phyloP scores from a whole-genome alignment of 1,284 basidiomycete species.

The Amylostereum areolatum region DNA sequence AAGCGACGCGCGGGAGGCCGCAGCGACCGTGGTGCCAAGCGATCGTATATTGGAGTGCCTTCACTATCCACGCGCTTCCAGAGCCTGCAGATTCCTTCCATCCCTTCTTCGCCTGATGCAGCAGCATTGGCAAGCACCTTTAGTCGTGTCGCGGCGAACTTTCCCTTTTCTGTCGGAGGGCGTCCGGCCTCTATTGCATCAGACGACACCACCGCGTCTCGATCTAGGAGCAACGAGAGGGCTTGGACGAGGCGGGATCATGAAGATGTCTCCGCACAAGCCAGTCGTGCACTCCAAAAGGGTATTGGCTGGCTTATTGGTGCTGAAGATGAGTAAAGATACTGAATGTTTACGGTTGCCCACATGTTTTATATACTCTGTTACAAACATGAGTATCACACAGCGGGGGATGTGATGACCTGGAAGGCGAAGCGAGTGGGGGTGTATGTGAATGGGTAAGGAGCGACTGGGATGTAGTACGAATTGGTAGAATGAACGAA shows the following conservation, averaged over 20 bases:
- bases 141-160: conserved; percentile 70
- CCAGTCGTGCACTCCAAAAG: conserved; percentile 67
- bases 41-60: conserved; percentile 13
- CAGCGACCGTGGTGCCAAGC: neutral
- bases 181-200: conserved; percentile 41
- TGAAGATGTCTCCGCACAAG: conserved; percentile 65
- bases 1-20: conserved; percentile 11
- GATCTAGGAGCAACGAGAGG: conserved; percentile 34
- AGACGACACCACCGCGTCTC: conserved; percentile 26
- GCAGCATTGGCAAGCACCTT: conserved; percentile 70
- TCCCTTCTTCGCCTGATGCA: conserved; percentile 64
- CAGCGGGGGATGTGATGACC: too few species aligned
- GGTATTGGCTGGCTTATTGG: conserved; percentile 88
- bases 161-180: conserved; percentile 56
- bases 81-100: conserved; percentile 39
- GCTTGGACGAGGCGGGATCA: conserved; percentile 36
- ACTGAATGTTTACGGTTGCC: neutral
- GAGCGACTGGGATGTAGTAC: too few species aligned
- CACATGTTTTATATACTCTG: neutral
- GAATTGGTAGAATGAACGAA: too few species aligned
- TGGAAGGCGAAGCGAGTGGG: too few species aligned
- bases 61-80: conserved; percentile 57
- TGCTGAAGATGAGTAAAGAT: conserved; percentile 47
- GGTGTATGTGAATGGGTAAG: too few species aligned
- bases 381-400: too few species aligned